Conservation (phyloP, 2,329 filamentous ascomycete species). For the Basipetospora chlamydospora region DNA sequence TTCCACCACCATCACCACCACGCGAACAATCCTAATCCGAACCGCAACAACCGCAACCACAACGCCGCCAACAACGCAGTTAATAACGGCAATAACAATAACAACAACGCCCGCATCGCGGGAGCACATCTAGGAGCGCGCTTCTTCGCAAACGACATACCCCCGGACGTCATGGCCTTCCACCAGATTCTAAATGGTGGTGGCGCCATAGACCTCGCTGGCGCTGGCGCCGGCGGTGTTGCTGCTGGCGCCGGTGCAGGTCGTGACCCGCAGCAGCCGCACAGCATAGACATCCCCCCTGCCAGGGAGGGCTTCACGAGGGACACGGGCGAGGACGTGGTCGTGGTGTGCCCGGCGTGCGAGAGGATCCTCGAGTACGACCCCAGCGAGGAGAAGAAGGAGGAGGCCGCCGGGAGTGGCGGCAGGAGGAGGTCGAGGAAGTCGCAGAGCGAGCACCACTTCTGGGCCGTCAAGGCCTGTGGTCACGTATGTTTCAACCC, state of each 20-base stretch:
- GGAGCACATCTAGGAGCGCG: not conserved
- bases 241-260: conserved; percentile 16
- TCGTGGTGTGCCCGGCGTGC: conserved; percentile 76
- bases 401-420: too few species aligned
- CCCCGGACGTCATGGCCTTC: not conserved
- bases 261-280: conserved; percentile 25
- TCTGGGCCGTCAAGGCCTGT: conserved; percentile 83
- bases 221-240: not conserved
- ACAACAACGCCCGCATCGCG: not conserved
- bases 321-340: conserved; percentile 54
- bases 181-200: not conserved
- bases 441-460: conserved; percentile 57
- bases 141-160: not conserved
- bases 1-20: too few species aligned
- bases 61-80: too few species aligned
- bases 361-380: conserved; percentile 70
- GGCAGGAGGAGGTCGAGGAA: conserved; percentile 25
- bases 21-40: too few species aligned
- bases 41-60: too few species aligned
- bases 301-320: conserved; percentile 68
- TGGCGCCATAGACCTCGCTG: too few species aligned
- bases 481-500: conserved; percentile 62
- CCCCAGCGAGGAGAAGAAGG: conserved; percentile 20
- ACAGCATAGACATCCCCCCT: conserved; percentile 47
- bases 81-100: too few species aligned